Percentiles rank a stretch among this genome's conserved stretches.
Conservation (phyloP, 2,329 filamentous ascomycete genomes). For the Stromatinia cepivora region DNA sequence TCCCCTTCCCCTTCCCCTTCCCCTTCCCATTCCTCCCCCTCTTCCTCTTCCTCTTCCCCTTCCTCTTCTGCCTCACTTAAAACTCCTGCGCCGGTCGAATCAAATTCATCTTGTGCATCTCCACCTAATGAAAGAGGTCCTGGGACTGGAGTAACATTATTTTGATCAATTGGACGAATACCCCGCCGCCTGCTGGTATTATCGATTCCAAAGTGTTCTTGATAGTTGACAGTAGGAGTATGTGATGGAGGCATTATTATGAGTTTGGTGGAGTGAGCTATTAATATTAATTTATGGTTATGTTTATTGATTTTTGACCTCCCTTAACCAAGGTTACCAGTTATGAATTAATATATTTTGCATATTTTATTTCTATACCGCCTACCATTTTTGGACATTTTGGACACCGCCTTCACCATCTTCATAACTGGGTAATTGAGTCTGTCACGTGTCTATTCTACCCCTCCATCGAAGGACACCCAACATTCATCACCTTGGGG, state of each 20-base stretch:
- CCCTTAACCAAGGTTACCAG: too few species aligned
- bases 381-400: constrained; percentile 3
- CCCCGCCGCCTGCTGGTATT: neutral
- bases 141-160: neutral
- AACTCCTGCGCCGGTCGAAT: constrained; percentile 3
- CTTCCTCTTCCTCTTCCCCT: constrained; percentile 27
- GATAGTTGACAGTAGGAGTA: constrained; percentile 15
- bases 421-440: too few species aligned
- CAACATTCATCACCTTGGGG: too few species aligned
- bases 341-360: neutral
- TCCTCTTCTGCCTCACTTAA: constrained; percentile 24
- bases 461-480: neutral
- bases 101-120: neutral
- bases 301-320: neutral
- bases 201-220: constrained; percentile 20
- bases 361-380: constrained; percentile 4
- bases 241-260: constrained; percentile 4
- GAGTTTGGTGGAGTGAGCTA: neutral
- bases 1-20: constrained; percentile 25
- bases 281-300: neutral
- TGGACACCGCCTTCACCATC: neutral
- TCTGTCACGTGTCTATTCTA: neutral
- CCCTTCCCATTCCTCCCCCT: constrained; percentile 24
- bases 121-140: constrained; percentile 1
- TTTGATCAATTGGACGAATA: constrained; percentile 13